phyloP scores from a whole-genome alignment of 1,284 basidiomycete genomes.

The Moniliophthora roreri region DNA sequence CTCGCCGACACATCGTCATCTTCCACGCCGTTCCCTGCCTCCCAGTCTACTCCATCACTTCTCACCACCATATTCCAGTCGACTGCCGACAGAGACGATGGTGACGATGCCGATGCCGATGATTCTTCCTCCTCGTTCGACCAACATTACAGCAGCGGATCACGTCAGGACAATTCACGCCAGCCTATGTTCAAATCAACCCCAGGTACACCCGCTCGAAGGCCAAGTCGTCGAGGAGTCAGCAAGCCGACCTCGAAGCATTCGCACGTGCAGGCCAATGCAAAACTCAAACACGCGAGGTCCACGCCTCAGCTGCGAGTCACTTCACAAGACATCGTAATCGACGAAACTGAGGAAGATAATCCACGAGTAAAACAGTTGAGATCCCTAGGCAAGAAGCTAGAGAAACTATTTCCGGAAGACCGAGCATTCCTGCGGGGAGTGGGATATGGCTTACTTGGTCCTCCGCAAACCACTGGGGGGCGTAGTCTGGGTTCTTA shows the following conservation, averaged over 20 bases:
- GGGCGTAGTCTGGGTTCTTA: neutral
- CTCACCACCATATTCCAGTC: constrained; percentile 3
- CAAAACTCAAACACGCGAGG: constrained; percentile 26
- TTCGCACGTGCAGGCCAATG: constrained; percentile 30
- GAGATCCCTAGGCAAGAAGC: constrained; percentile 22
- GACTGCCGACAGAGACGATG: neutral
- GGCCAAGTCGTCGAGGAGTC: constrained; percentile 9
- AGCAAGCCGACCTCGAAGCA: neutral
- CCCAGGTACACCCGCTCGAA: constrained; percentile 21
- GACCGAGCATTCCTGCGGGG: constrained; percentile 21
- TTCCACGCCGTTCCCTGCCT: constrained; percentile 19
- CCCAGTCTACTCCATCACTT: constrained; percentile 16
- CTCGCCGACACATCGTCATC: neutral
- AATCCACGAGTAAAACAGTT: constrained; percentile 14
- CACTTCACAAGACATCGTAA: neutral
- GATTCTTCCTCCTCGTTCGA: constrained; percentile 27
- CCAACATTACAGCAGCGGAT: constrained; percentile 17
- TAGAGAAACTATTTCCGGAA: constrained; percentile 25
- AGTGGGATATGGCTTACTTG: constrained; percentile 12
- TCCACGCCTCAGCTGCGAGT: constrained; percentile 18
- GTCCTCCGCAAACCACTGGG: constrained; percentile 1
- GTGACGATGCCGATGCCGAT: constrained; percentile 21
- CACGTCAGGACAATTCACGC: constrained; percentile 7
- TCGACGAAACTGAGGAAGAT: constrained; percentile 10
- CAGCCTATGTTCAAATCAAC: constrained; percentile 17